Evolutionary conservation across 2,329 filamentous ascomycete genomes (phyloP).

Genomic region (Sporothrix inflata): DNA sequence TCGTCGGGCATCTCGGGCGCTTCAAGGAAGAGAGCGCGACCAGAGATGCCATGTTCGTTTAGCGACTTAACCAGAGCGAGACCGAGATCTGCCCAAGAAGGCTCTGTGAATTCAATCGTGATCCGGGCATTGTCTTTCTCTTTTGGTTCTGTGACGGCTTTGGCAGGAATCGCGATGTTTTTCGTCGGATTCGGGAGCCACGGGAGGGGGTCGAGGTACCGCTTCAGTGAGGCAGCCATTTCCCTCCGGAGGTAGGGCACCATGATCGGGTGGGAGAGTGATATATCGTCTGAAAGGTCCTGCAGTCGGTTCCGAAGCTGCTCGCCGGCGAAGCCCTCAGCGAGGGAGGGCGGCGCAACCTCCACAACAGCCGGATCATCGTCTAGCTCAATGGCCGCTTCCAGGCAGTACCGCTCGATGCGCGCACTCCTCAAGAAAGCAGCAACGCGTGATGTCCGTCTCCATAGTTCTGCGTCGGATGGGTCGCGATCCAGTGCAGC

Average conservation of each 20-base stretch:
- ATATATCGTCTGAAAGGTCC: conserved; percentile 58
- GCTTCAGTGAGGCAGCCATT: conserved; percentile 56
- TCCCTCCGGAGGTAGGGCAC: conserved; percentile 57
- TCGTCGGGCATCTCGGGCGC: conserved; percentile 45
- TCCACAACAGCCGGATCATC: conserved; percentile 67
- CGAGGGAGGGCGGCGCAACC: conserved; percentile 64
- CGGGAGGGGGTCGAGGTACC: conserved; percentile 63
- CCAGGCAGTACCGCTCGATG: conserved; percentile 64
- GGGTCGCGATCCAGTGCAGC: conserved; percentile 66
- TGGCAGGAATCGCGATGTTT: conserved; percentile 21
- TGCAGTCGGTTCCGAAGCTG: conserved; percentile 61
- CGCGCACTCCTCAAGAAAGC: conserved; percentile 60
- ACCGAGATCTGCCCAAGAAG: conserved; percentile 51
- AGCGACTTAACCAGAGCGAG: conserved; percentile 46
- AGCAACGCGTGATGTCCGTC: conserved; percentile 61
- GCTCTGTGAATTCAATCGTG: conserved; percentile 39
- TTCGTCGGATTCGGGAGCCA: conserved; percentile 60
- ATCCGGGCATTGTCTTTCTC: conserved; percentile 35
- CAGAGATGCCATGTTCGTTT: conserved; percentile 42
- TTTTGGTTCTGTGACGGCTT: background rate
- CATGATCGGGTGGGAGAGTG: conserved; percentile 64
- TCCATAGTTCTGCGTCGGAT: conserved; percentile 69
- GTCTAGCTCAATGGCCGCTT: conserved; percentile 68
- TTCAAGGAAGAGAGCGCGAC: conserved; percentile 43
- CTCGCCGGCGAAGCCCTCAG: conserved; percentile 65